Evolutionary conservation across 352 stramenopile species (phyloP).

Genomic region (Pythium dissimile): DNA sequence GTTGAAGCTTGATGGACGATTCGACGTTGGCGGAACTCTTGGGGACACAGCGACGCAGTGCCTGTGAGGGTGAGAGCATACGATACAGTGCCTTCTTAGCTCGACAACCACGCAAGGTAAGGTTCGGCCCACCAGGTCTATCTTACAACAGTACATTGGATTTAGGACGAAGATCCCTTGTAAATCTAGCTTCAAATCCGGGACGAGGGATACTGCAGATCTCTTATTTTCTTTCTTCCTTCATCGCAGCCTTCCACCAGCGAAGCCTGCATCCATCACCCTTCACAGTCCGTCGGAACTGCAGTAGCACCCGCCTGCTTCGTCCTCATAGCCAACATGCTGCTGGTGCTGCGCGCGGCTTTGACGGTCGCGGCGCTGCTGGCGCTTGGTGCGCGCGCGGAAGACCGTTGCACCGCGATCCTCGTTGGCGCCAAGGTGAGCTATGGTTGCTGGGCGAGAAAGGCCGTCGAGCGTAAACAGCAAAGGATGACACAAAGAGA

Average conservation of each 20-base stretch:
- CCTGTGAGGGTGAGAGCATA: too few relatives aligned
- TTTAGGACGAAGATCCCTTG: not conserved
- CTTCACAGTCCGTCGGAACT: not conserved
- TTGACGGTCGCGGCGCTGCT: not conserved
- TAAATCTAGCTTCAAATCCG: not conserved
- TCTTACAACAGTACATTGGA: not conserved
- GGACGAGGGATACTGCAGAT: not conserved
- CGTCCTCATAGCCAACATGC: not conserved
- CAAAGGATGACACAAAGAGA: too few relatives aligned
- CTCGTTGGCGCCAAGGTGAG: conserved; percentile 2
- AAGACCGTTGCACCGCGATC: conserved; percentile 6
- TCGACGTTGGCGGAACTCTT: too few relatives aligned
- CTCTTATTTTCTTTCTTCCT: not conserved
- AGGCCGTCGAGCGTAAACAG: not conserved
- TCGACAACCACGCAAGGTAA: too few relatives aligned
- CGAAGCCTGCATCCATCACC: not conserved
- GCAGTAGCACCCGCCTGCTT: not conserved
- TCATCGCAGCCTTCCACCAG: not conserved
- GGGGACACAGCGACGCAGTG: too few relatives aligned
- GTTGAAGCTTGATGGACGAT: too few relatives aligned
- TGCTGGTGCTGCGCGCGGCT: not conserved
- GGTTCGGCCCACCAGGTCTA: too few relatives aligned
- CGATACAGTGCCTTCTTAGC: too few relatives aligned
- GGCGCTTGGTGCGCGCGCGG: not conserved
- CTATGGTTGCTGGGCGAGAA: not conserved